Base-by-base conservation (phyloP, 2,329 filamentous ascomycete genomes). In the Massarina eburnea region DNA sequence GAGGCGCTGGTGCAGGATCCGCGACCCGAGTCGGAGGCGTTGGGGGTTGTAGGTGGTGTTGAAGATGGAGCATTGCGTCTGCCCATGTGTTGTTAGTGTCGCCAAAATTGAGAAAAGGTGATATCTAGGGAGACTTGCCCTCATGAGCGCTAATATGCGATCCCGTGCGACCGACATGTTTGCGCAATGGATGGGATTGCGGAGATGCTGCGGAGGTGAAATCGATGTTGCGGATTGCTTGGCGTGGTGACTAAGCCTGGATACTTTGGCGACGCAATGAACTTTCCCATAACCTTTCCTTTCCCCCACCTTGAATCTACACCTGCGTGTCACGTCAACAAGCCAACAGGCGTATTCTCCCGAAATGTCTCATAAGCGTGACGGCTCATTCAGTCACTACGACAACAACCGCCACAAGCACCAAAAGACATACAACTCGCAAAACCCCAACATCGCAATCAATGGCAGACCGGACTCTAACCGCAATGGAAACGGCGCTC, bases 61-160 rank as follows among this genome's bases (percentile, higher is more conserved):
- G 78, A 97, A 99, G 75, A 97, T 83, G 70, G 85, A 83, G 80
- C 90, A 96, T 86, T 91, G 91, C 66, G 82, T 81, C 91, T 96
- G 61, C n/a, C 5, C 9, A 8, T 30, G 8, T 5, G 7, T 8
- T 20, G 43, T 62, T 36, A 61, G 41, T 37, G 24, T 10, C 14
- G 5, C 10, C 24, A 26, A 2, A 15, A 8, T 15, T 10, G 27
- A 6, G 21, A 21, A 12, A 22, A 24, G 21, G 35, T n/a, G 12
- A 19, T 17, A 38, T n/a, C n/a, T n/a, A n/a, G n/a, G 21, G 27
- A 21, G 12, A 18, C 58, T 36, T 72, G 89, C 91, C 85, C 90
- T 91, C 77, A 92, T 82, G 53, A 96, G 80, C 67, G 90, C 87
- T 38, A 83, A 52, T 26, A 83, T 68, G 38, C 81, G 76, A 39